Base-by-base conservation (phyloP, 2,329 filamentous ascomycete species). In the Chrysoporthe austroafricana region DNA sequence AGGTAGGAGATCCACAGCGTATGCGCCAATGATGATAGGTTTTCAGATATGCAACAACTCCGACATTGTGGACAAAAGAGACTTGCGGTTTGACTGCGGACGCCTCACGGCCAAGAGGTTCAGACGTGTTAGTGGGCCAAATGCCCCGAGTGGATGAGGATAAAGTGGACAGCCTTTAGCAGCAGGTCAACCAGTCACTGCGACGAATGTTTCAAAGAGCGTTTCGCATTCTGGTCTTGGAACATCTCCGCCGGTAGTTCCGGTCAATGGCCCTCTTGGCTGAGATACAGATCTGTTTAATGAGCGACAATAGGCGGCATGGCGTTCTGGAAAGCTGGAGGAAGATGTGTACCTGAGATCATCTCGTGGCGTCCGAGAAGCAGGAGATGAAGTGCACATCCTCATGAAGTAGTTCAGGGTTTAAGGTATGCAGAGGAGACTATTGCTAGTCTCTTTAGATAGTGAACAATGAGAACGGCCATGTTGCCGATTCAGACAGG, bases 1-100 rank as follows among this genome's bases (percentile, higher is more conserved):
- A 81, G 85, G 77, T 88, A 85, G 73, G 75, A 42, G 56, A 46
- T 26, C 26, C 54, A 48, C 36, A 50, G 11, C 18, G 16, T 44
- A 36, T 50, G 52, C 50, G 46, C 46, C 56, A 39, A 60, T 13
- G 34, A 4, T 43, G 36, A 39, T 39, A 21, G 36, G 21, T 44
- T 44, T 34, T 52, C 48, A 56, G 2, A 36, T 11, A 63, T 44
- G 36, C 57, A 9, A 16, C 57, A 60, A 5, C 14, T 16, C 57
- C 7, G 50, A 13, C 21, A 43, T 16, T 9, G 21, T 26, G 57
- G 42, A 18, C 14, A 60, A 3, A 44, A 60, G 57, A 34, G 39
- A n/a, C 36, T 16, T 60, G 57, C 18, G 18, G 16, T 44, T n/a
- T 16, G 36, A n/a, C 36, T 21, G 13, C 11, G 32, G 14, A 9